Evolutionary conservation across 2,329 filamentous ascomycete genomes (phyloP), one percentile per base, ranked within the genome.

Genomic region (Ophiocordyceps unilateralis): DNA sequence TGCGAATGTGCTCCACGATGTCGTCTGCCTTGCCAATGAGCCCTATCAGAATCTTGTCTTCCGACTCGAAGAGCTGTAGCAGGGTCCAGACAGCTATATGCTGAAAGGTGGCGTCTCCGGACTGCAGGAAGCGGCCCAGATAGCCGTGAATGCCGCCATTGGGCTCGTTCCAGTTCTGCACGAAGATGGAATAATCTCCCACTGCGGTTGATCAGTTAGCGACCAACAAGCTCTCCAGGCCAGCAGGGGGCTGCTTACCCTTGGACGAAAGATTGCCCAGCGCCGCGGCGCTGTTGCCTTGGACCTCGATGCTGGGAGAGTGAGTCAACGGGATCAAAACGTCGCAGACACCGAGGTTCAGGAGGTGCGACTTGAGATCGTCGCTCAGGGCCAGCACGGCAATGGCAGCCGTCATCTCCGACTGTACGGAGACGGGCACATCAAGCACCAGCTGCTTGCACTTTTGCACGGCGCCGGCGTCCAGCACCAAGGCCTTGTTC

Each of bases 351-450:
- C 89, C 91, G 2, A 96, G 72, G 47, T 85, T 88, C 43, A 98
- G 67, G 12, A 98, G 72, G 56, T 93, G 84, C 5, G 83, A 78
- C 65, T 98, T 98, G 45, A 98, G 73, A 49, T 98, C 91, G 54
- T 98, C 91, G 53, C 89, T 95, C 42, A 98, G 67, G 17, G 91
- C 91, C 49, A 98, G 72, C 14, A 98, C 91, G 32, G 91, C 91
- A 61, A 98, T 95, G 1, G 91, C 91, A n/a, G 91, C 91, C 5
- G 91, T 98, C 91, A 98, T 98, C 62, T 98, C 91, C 2, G 88
- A 95, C 59, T 98, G 91, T 2, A 98, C 91, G 34, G 84, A 89
- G 41, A 96, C 73, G 0, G 91, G 87, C 3, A 96, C 91, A 44
- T 93, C 81, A 17, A 98, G 69, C 21, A 98, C 88, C 42, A 98